Percentiles rank a stretch among this genome's conserved stretches.
Conservation (phyloP, 345 rosid genomes). For the Jatropha curcas region DNA sequence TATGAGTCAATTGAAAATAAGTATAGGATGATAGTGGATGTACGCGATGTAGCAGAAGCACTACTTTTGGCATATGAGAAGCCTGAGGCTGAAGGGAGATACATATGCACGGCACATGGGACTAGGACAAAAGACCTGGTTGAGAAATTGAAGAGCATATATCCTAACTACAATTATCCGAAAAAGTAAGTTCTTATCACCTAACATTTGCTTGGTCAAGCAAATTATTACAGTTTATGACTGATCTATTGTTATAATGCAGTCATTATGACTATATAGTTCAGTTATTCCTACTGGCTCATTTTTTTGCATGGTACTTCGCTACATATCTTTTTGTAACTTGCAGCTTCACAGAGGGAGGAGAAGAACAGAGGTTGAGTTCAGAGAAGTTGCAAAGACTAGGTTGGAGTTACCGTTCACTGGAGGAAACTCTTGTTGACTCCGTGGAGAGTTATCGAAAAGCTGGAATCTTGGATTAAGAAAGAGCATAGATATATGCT, state of each 20-base stretch:
- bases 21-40: conserved; percentile 31
- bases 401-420: conserved; percentile 37
- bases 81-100: conserved; percentile 68
- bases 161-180: conserved; percentile 58
- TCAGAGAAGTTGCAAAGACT: conserved; percentile 32
- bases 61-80: conserved; percentile 60
- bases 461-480: conserved; percentile 25
- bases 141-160: conserved; percentile 50
- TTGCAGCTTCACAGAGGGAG: conserved; percentile 29
- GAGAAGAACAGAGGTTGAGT: conserved; percentile 18
- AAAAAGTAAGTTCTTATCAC: conserved; percentile 33
- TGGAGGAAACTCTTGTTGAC: conserved; percentile 40
- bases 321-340: neutral
- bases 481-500: neutral
- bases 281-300: too few species aligned
- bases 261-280: neutral
- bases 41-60: conserved; percentile 65
- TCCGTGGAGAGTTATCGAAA: conserved; percentile 33
- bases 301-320: neutral
- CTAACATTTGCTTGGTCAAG: neutral
- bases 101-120: conserved; percentile 46
- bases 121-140: conserved; percentile 33
- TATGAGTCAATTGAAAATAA: conserved; percentile 1
- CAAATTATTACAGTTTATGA: neutral
- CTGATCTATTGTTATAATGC: neutral